Evolutionary conservation across 2,329 filamentous ascomycete species (phyloP).

Genomic region (Leptographium radiaticola): DNA sequence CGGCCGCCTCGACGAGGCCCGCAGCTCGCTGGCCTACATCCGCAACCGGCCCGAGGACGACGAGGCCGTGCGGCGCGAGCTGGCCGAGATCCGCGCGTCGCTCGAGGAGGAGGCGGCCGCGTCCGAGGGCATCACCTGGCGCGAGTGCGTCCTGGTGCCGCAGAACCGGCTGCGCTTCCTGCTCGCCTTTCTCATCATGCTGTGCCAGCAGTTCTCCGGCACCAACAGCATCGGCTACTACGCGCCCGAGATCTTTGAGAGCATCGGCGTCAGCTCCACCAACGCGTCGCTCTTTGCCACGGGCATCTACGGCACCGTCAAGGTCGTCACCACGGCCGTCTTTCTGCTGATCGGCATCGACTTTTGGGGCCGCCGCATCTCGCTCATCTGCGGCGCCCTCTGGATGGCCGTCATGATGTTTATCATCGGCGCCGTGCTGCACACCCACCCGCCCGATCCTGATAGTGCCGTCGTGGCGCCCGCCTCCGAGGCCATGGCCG

Average conservation of each 20-base stretch:
- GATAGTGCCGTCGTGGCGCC: background rate
- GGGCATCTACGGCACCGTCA: slow-evolving; percentile 28
- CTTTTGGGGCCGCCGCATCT: slow-evolving; percentile 12
- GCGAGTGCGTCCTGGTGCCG: slow-evolving; percentile 15
- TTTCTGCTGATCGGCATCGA: slow-evolving; percentile 13
- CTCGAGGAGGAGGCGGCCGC: background rate
- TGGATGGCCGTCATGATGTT: slow-evolving; percentile 20
- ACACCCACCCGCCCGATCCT: slow-evolving; percentile 8
- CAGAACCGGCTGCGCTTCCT: slow-evolving; percentile 2
- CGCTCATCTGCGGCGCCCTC: slow-evolving; percentile 14
- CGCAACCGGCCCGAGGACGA: slow-evolving; percentile 52
- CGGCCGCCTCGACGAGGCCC: slow-evolving; percentile 48
- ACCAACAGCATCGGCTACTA: slow-evolving; percentile 57
- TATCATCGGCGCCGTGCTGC: slow-evolving; percentile 15
- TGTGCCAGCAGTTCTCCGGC: slow-evolving; percentile 56
- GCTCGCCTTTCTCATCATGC: slow-evolving; percentile 1
- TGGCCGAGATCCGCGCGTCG: slow-evolving; percentile 48
- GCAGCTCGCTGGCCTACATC: slow-evolving; percentile 57
- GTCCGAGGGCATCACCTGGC: slow-evolving; percentile 1
- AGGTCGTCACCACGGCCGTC: slow-evolving; percentile 11
- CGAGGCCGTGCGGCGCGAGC: slow-evolving; percentile 60
- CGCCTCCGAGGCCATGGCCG: slow-evolving; percentile 11
- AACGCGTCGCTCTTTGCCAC: slow-evolving; percentile 47
- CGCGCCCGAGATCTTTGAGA: slow-evolving; percentile 49
- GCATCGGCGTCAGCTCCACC: slow-evolving; percentile 45